A percentile compares a stretch with the other conserved stretches of the same genome.
These are phyloP conservation scores for Blastobotrys proliferans DNA, from an alignment of 1,139 yeast species.

Conservation along the genomic window DNA sequence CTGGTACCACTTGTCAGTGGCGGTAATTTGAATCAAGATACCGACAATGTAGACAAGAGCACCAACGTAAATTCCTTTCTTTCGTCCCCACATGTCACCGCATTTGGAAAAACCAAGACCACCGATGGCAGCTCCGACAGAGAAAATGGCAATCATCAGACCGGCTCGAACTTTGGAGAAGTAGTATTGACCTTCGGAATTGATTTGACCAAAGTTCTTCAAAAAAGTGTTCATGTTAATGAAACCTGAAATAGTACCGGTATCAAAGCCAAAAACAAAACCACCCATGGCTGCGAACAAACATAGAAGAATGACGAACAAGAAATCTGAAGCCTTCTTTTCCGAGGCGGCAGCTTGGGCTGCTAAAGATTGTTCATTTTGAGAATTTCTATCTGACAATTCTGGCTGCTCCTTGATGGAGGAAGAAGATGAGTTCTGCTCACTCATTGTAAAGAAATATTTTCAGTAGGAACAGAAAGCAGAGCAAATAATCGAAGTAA, in stretches of 20 bases:
- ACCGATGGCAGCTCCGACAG: slow-evolving; percentile 54
- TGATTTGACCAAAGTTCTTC: slow-evolving; percentile 44
- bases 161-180: slow-evolving; percentile 45
- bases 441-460: slow-evolving; percentile 4
- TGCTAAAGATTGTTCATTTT: slow-evolving; percentile 3
- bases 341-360: slow-evolving; percentile 9
- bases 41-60: slow-evolving; percentile 49
- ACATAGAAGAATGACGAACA: slow-evolving; percentile 21
- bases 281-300: slow-evolving; percentile 29
- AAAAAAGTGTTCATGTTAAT: slow-evolving; percentile 65
- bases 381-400: background rate
- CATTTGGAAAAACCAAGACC: slow-evolving; percentile 44
- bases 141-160: slow-evolving; percentile 49
- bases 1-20: slow-evolving; percentile 41
- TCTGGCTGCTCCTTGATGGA: slow-evolving; percentile 15
- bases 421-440: slow-evolving; percentile 9
- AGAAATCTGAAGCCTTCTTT: slow-evolving; percentile 4
- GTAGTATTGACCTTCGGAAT: slow-evolving; percentile 23
- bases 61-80: slow-evolving; percentile 45
- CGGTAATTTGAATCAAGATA: slow-evolving; percentile 48
- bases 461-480: background rate
- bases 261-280: slow-evolving; percentile 53
- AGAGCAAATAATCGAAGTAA: background rate
- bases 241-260: slow-evolving; percentile 64
- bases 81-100: slow-evolving; percentile 51